Conservation (phyloP, 495 filamentous ascomycete species). For the Penicillium ucsense region DNA sequence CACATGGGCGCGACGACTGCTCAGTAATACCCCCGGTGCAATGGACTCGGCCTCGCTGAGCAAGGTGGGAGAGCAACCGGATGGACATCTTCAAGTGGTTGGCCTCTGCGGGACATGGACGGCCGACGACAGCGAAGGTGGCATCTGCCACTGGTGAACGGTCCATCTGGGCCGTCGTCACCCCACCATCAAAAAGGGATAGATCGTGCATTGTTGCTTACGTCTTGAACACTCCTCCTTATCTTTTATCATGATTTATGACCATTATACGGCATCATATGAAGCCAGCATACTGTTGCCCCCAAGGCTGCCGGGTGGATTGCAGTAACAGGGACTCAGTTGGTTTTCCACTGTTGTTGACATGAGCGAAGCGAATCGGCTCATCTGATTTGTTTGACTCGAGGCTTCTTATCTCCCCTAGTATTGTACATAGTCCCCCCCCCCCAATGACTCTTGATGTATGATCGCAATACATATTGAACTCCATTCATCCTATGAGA, state of each 20-base stretch:
- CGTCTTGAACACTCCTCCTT: background rate
- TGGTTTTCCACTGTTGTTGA: too few species aligned
- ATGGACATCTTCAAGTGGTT: conserved; percentile 56
- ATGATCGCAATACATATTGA: too few species aligned
- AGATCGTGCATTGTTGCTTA: background rate
- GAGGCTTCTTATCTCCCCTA: too few species aligned
- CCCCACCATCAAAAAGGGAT: too few species aligned
- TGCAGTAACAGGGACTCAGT: background rate
- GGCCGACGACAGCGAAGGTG: conserved; percentile 72
- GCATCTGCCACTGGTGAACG: conserved; percentile 54
- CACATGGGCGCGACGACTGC: conserved; percentile 65
- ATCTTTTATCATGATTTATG: conserved; percentile 4
- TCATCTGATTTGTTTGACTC: too few species aligned
- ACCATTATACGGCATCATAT: background rate
- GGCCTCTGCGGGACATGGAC: conserved; percentile 81
- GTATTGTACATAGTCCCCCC: too few species aligned
- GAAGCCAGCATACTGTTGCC: too few species aligned
- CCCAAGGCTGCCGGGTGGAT: too few species aligned
- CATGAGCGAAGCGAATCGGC: too few species aligned
- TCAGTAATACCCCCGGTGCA: conserved; percentile 47
- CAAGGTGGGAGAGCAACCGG: conserved; percentile 55
- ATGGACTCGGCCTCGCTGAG: conserved; percentile 39
- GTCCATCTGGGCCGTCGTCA: too few species aligned
- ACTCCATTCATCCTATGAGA: too few species aligned
- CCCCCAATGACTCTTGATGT: too few species aligned